phyloP scores from a whole-genome alignment of 2,329 filamentous ascomycete genomes.

The Kalmusia sp. region DNA sequence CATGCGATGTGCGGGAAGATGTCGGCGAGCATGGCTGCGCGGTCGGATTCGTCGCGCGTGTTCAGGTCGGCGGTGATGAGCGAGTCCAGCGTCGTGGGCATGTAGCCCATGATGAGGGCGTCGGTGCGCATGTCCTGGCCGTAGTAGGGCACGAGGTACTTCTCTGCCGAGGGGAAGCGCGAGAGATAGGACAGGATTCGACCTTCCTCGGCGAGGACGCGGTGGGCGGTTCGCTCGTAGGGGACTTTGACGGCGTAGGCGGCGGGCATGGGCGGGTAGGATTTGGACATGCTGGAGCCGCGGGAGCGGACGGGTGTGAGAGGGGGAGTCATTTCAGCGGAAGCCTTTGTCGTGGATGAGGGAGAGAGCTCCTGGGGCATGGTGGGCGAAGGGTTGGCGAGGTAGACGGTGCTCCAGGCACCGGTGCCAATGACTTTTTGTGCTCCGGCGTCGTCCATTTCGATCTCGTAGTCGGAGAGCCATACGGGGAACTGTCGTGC shows the following conservation, averaged over 20 bases:
- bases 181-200: constrained; percentile 42
- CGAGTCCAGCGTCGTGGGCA: constrained; percentile 41
- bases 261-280: constrained; percentile 16
- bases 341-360: constrained; percentile 9
- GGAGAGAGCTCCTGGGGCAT: constrained; percentile 2
- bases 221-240: constrained; percentile 34
- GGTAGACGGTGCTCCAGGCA: constrained; percentile 47
- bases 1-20: constrained; percentile 51
- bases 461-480: constrained; percentile 35
- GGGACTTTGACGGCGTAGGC: constrained; percentile 46
- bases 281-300: constrained; percentile 18
- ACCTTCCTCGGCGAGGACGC: constrained; percentile 40
- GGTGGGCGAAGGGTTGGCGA: constrained; percentile 33
- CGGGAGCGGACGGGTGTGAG: constrained; percentile 33
- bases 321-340: constrained; percentile 31
- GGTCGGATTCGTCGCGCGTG: constrained; percentile 27
- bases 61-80: constrained; percentile 41
- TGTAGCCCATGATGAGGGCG: constrained; percentile 41
- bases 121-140: constrained; percentile 39
- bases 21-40: constrained; percentile 43
- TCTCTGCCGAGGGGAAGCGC: constrained; percentile 25
- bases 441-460: constrained; percentile 26
- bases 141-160: constrained; percentile 42
- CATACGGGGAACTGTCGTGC: constrained; percentile 31
- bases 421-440: constrained; percentile 42